Percentiles rank a stretch among this genome's conserved stretches.
Conservation (phyloP, 305 asterid genomes). For the Fraxinus angustifolia region DNA sequence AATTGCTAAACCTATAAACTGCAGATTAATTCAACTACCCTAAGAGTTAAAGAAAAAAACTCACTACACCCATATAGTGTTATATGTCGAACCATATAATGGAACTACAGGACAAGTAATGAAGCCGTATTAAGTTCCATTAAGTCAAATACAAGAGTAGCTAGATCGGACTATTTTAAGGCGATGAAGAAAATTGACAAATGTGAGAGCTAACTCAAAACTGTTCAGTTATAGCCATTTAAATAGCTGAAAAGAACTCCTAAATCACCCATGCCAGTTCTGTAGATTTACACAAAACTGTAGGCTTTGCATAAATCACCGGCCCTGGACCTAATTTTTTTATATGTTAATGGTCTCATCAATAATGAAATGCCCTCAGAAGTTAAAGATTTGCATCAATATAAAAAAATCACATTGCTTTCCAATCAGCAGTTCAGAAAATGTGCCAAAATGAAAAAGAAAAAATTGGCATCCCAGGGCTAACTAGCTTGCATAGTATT, state of each 20-base stretch:
- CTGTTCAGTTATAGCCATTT: neutral
- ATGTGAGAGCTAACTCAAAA: neutral
- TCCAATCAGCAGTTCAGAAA: neutral
- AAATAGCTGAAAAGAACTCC: neutral
- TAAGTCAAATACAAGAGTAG: neutral
- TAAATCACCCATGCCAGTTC: neutral
- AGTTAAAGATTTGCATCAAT: neutral
- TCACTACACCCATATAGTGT: conserved; percentile 1
- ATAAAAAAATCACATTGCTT: neutral
- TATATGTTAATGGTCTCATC: neutral
- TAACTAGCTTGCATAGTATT: neutral
- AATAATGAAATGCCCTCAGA: neutral
- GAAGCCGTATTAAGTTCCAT: neutral
- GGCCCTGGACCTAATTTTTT: neutral
- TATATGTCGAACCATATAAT: neutral
- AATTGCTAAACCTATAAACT: neutral
- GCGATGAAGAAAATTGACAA: conserved; percentile 14
- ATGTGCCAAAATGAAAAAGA: neutral
- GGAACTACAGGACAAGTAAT: neutral
- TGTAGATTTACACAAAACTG: neutral
- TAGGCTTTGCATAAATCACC: neutral
- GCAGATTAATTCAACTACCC: neutral
- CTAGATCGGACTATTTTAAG: neutral
- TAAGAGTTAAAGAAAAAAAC: neutral
- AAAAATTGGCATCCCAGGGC: neutral